Percentiles rank a stretch among this genome's conserved stretches.
Evolutionary conservation across 2,329 filamentous ascomycete genomes (phyloP).

Genomic region (Pyrenophora seminiperda): DNA sequence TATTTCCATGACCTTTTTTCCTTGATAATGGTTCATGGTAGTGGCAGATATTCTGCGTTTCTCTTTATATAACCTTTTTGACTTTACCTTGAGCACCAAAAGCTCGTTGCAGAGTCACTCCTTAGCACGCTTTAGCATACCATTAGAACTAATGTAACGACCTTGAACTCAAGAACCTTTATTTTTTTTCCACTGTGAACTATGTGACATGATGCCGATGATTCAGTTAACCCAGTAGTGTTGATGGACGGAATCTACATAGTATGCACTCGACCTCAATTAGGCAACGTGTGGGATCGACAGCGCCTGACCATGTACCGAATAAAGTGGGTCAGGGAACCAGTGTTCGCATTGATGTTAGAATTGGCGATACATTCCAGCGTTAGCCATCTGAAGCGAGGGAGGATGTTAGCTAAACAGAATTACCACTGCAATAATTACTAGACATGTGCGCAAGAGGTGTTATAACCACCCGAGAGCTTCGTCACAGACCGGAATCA

Average conservation of each 20-base stretch:
- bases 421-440: too few relatives aligned
- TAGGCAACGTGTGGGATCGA: slow-evolving; percentile 9
- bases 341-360: too few relatives aligned
- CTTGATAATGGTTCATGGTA: not conserved
- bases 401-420: too few relatives aligned
- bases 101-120: slow-evolving; percentile 11
- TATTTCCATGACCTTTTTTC: not conserved
- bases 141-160: slow-evolving; percentile 12
- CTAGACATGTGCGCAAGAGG: too few relatives aligned
- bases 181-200: not conserved
- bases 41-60: slow-evolving; percentile 5
- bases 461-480: not conserved
- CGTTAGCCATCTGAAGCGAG: too few relatives aligned
- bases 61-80: slow-evolving; percentile 6
- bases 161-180: not conserved
- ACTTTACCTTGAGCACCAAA: slow-evolving; percentile 8
- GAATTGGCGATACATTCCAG: too few relatives aligned
- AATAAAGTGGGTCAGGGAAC: not conserved
- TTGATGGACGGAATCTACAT: slow-evolving; percentile 1
- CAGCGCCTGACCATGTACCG: slow-evolving; percentile 10
- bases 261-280: not conserved
- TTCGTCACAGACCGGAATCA: too few relatives aligned
- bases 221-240: not conserved
- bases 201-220: not conserved
- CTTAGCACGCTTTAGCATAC: slow-evolving; percentile 8